Percentiles rank a stretch among this genome's conserved stretches.
Conservation (phyloP, 371 early-diverging fungal genomes). For the Mortierella sp. region DNA sequence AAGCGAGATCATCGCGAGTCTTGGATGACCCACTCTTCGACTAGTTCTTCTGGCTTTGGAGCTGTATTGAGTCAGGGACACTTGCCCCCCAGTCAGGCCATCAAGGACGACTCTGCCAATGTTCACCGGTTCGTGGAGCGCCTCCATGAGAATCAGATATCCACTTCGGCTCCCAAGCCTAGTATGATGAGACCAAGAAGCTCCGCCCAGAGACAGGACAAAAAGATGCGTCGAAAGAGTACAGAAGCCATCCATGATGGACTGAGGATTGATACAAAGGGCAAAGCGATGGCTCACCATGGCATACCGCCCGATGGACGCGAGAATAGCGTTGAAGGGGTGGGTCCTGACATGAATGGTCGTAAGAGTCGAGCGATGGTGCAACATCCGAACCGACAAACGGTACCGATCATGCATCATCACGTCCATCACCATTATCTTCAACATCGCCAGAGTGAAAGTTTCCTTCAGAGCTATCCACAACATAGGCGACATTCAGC, state of each 20-base stretch:
- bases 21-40: slow-evolving; percentile 47
- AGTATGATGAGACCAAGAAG: background rate
- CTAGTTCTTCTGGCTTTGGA: slow-evolving; percentile 39
- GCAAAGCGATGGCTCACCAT: background rate
- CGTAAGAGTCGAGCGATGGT: slow-evolving; percentile 17
- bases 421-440: slow-evolving; percentile 35
- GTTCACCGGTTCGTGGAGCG: slow-evolving; percentile 45
- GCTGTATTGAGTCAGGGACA: slow-evolving; percentile 43
- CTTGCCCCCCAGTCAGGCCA: slow-evolving; percentile 36
- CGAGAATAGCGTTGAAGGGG: background rate
- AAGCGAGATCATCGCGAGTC: slow-evolving; percentile 39
- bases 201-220: background rate
- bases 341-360: background rate
- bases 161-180: background rate
- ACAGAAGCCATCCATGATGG: slow-evolving; percentile 10
- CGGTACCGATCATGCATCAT: slow-evolving; percentile 38
- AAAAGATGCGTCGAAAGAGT: slow-evolving; percentile 19
- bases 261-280: background rate
- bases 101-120: slow-evolving; percentile 17
- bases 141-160: slow-evolving; percentile 1
- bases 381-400: slow-evolving; percentile 35
- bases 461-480: slow-evolving; percentile 14
- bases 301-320: background rate
- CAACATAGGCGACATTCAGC: slow-evolving; percentile 42
- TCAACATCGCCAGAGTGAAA: slow-evolving; percentile 21